Percentiles rank a stretch among this genome's conserved stretches.
Conservation (phyloP, 805 yeast species). For the Sugiyamaella mastotermitis region DNA sequence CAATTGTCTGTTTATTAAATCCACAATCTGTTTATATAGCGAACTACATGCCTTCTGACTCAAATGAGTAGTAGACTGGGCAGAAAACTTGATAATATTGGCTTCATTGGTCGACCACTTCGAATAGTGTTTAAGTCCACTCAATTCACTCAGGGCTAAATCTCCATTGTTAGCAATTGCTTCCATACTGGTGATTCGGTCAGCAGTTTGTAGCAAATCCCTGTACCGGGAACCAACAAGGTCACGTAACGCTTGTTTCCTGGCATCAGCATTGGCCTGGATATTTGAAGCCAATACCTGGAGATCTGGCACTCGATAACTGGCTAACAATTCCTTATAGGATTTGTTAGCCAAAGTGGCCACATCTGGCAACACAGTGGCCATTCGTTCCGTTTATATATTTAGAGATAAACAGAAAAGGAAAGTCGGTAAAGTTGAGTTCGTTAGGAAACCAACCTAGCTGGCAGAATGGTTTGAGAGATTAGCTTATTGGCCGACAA, state of each 20-base stretch:
- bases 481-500: too few relatives aligned
- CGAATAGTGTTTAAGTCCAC: slow-evolving; percentile 7
- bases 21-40: slow-evolving; percentile 5
- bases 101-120: slow-evolving; percentile 11
- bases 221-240: slow-evolving; percentile 20
- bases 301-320: slow-evolving; percentile 16
- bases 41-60: not conserved
- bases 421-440: too few relatives aligned
- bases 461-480: too few relatives aligned
- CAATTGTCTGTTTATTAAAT: slow-evolving; percentile 4
- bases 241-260: slow-evolving; percentile 17
- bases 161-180: slow-evolving; percentile 10
- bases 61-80: not conserved
- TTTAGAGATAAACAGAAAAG: too few relatives aligned
- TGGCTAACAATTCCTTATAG: slow-evolving; percentile 12
- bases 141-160: slow-evolving; percentile 9
- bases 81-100: slow-evolving; percentile 8
- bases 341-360: not conserved
- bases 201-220: slow-evolving; percentile 22
- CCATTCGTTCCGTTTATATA: too few relatives aligned
- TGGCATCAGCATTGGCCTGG: slow-evolving; percentile 12
- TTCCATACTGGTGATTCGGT: slow-evolving; percentile 18
- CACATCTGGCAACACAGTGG: too few relatives aligned
- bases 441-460: too few relatives aligned
- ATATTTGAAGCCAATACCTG: slow-evolving; percentile 9